phyloP scores from a whole-genome alignment of 2,329 filamentous ascomycete genomes.

The Lachnellula occidentalis region DNA sequence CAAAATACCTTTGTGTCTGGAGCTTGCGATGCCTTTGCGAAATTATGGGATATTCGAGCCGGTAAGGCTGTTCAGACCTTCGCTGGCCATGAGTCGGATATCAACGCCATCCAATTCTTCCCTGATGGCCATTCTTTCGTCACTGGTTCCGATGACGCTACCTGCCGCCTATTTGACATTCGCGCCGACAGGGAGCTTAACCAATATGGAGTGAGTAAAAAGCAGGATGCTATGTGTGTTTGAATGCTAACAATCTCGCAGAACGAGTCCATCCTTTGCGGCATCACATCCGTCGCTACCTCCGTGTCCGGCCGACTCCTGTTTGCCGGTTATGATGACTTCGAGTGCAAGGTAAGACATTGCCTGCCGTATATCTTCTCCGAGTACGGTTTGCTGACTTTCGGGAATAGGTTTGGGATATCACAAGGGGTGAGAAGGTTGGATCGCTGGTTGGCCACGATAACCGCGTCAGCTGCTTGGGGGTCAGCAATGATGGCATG shows the following conservation, averaged over 20 bases:
- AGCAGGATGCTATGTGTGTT: no score
- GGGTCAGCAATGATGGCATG: constrained; percentile 98
- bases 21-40: constrained; percentile 96
- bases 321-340: constrained; percentile 97
- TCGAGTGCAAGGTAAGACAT: constrained; percentile 90
- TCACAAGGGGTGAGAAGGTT: constrained; percentile 93
- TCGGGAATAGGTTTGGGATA: constrained; percentile 80
- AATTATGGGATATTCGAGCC: constrained; percentile 97
- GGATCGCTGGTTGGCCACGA: constrained; percentile 95
- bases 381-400: background rate
- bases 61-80: constrained; percentile 99
- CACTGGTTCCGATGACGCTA: constrained; percentile 95
- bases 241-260: constrained; percentile 35
- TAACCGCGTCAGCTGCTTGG: constrained; percentile 97
- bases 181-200: constrained; percentile 80
- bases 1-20: constrained; percentile 99
- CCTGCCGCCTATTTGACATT: constrained; percentile 95
- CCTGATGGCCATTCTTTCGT: constrained; percentile 98
- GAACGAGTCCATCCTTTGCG: constrained; percentile 96
- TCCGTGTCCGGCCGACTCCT: constrained; percentile 92
- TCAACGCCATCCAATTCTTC: constrained; percentile 99
- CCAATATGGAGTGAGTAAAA: constrained; percentile 56
- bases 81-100: constrained; percentile 95
- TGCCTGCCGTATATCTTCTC: background rate
- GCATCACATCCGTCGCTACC: constrained; percentile 96